These are phyloP conservation scores for Saturnispora dispora DNA, from an alignment of 805 yeast genomes.

Conservation along the genomic window DNA sequence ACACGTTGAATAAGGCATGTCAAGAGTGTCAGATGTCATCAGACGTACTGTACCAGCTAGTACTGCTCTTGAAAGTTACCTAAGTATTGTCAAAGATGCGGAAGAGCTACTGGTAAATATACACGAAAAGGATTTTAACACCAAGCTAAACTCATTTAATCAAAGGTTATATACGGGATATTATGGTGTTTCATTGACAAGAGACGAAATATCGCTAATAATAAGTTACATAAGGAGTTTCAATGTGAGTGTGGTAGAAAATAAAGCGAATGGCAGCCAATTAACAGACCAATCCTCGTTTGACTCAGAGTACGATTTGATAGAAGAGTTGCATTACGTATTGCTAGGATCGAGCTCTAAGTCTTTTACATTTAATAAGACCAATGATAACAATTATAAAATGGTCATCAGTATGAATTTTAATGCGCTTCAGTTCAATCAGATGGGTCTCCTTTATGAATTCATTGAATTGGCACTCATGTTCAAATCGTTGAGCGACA, in stretches of 20 bases:
- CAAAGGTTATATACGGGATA: background rate
- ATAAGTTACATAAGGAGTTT: background rate
- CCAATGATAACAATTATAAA: background rate
- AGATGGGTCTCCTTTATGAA: slow-evolving; percentile 7
- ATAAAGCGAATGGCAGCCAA: background rate
- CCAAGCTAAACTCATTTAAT: background rate
- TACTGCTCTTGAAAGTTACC: background rate
- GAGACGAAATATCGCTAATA: background rate
- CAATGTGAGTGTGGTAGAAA: background rate
- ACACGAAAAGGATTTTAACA: background rate
- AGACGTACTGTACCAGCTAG: background rate
- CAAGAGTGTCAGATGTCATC: background rate
- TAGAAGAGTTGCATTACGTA: slow-evolving; percentile 4
- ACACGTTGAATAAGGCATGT: background rate
- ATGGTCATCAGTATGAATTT: slow-evolving; percentile 3
- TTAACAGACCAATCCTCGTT: slow-evolving; percentile 3
- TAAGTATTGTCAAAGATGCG: background rate
- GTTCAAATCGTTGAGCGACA: slow-evolving; percentile 2
- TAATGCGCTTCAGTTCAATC: slow-evolving; percentile 2
- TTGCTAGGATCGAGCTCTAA: slow-evolving; percentile 8
- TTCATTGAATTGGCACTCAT: slow-evolving; percentile 9
- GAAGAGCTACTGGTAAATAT: background rate
- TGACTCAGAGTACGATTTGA: background rate
- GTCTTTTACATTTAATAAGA: slow-evolving; percentile 3
- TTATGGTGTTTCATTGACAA: background rate